Conservation (phyloP, 2,329 filamentous ascomycete species). For the Calonectria naviculata region DNA sequence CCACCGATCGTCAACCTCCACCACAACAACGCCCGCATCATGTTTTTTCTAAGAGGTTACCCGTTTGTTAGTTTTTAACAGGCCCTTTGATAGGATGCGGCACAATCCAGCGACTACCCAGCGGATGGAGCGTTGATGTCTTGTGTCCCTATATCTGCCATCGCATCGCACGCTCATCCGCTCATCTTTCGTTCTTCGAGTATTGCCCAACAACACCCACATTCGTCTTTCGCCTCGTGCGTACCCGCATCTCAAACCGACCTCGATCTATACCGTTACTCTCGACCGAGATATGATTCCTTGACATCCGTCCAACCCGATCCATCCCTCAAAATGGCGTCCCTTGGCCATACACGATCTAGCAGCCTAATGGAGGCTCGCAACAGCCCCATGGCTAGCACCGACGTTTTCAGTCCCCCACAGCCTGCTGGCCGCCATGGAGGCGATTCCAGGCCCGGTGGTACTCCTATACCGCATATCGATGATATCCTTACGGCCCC, state of each 20-base stretch:
- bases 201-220: constrained; percentile 1
- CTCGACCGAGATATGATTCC: constrained; percentile 23
- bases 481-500: constrained; percentile 61
- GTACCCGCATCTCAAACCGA: constrained; percentile 1
- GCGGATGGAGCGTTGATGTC: constrained; percentile 29
- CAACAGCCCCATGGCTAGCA: constrained; percentile 45
- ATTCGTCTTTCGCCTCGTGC: background rate
- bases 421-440: constrained; percentile 43
- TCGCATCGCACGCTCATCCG: constrained; percentile 22
- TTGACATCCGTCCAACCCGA: constrained; percentile 16
- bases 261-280: constrained; percentile 3
- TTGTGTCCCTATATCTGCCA: constrained; percentile 18
- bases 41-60: constrained; percentile 18
- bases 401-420: constrained; percentile 44
- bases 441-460: constrained; percentile 36
- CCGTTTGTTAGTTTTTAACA: constrained; percentile 23
- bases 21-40: constrained; percentile 22
- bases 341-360: constrained; percentile 39
- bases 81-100: constrained; percentile 28
- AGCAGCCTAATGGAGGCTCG: constrained; percentile 40
- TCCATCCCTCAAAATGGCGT: constrained; percentile 36
- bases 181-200: constrained; percentile 1
- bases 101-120: constrained; percentile 20
- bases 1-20: constrained; percentile 25
- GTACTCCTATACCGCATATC: constrained; percentile 60